Evolutionary conservation across 108 stramenopile species (phyloP).

Genomic region (Conticribra weissflogii): DNA sequence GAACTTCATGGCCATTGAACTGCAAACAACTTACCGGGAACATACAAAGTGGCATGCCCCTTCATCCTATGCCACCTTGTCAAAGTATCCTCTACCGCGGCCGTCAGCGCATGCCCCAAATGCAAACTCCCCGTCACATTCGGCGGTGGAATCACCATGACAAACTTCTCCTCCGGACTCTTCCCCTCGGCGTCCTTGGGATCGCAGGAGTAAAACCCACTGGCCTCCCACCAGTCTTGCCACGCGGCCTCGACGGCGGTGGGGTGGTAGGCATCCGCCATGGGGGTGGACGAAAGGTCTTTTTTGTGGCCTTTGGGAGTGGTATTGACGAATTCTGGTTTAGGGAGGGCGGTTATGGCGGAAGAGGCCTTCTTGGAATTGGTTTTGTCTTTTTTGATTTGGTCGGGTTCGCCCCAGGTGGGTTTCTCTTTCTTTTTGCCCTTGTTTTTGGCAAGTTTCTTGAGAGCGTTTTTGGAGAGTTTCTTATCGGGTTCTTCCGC

Average conservation of each 20-base stretch:
- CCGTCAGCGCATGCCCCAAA: constrained; percentile 98
- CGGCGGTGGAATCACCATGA: constrained; percentile 99
- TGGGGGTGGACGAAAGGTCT: constrained; percentile 71
- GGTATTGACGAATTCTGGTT: constrained; percentile 71
- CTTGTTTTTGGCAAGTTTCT: constrained; percentile 80
- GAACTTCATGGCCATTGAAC: too few relatives aligned
- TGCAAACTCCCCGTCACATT: constrained; percentile 98
- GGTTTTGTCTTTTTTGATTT: constrained; percentile 46
- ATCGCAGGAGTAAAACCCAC: constrained; percentile 92
- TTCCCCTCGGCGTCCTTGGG: constrained; percentile 64
- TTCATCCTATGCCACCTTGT: constrained; percentile 99
- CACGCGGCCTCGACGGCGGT: constrained; percentile 96
- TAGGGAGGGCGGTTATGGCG: constrained; percentile 13
- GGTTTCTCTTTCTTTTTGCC: constrained; percentile 64
- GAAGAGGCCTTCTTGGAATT: background rate
- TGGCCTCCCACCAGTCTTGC: constrained; percentile 99
- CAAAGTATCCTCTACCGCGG: constrained; percentile 97
- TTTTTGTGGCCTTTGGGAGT: constrained; percentile 91
- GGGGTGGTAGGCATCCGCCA: constrained; percentile 95
- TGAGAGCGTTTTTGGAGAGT: constrained; percentile 83
- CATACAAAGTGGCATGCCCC: constrained; percentile 97
- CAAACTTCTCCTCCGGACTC: constrained; percentile 88
- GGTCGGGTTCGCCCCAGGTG: constrained; percentile 50
- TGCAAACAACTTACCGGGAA: constrained; percentile 76
- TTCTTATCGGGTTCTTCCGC: constrained; percentile 28